Conservation (phyloP, 1,139 yeast genomes). For the Kodamaea arcana region DNA sequence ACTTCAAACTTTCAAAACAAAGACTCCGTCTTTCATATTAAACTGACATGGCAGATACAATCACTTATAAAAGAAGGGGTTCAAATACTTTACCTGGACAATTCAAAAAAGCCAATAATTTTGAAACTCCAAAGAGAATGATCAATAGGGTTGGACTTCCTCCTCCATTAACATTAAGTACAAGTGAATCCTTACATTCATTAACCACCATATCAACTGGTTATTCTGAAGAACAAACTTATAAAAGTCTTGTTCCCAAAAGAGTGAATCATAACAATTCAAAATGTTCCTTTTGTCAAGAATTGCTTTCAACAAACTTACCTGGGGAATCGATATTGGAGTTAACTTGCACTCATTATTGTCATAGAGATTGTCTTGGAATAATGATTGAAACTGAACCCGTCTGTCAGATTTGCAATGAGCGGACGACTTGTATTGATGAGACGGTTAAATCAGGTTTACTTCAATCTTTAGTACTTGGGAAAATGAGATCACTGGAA, state of each 20-base stretch:
- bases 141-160: slow-evolving; percentile 5
- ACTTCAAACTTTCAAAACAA: too few relatives aligned
- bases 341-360: slow-evolving; percentile 25
- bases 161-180: slow-evolving; percentile 3
- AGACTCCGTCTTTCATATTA: too few relatives aligned
- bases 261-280: too few relatives aligned
- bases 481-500: too few relatives aligned
- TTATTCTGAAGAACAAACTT: too few relatives aligned
- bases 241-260: too few relatives aligned
- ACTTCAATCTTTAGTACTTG: background rate
- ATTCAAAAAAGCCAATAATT: slow-evolving; percentile 3
- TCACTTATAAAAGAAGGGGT: slow-evolving; percentile 5
- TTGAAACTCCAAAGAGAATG: slow-evolving; percentile 7
- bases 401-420: slow-evolving; percentile 11
- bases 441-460: slow-evolving; percentile 8
- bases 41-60: slow-evolving; percentile 5
- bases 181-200: slow-evolving; percentile 3
- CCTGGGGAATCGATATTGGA: slow-evolving; percentile 23
- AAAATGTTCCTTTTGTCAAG: slow-evolving; percentile 34
- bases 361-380: slow-evolving; percentile 28
- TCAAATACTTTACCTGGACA: slow-evolving; percentile 1
- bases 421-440: slow-evolving; percentile 9
- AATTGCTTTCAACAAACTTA: slow-evolving; percentile 13
- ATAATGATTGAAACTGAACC: slow-evolving; percentile 13
- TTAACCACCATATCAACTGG: background rate